These are phyloP conservation scores for Moesziomyces globuligerus DNA, from an alignment of 1,284 basidiomycete genomes.

Conservation along the genomic window DNA sequence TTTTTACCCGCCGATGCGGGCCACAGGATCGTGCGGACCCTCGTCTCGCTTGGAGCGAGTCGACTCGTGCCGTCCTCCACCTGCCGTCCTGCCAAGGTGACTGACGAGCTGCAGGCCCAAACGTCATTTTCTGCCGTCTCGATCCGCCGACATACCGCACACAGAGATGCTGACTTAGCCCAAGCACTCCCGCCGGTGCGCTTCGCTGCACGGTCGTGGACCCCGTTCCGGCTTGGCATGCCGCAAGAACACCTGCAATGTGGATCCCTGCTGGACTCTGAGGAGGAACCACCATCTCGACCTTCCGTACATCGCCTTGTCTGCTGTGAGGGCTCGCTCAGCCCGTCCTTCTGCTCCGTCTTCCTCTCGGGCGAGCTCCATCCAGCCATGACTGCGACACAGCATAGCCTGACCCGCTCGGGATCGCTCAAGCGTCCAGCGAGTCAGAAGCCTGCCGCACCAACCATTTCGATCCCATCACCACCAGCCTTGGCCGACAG, in stretches of 20 bases:
- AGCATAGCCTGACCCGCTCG: conserved; percentile 10
- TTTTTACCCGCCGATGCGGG: conserved; percentile 8
- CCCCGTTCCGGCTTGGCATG: neutral
- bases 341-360: neutral
- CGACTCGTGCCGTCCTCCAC: too few species aligned
- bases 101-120: neutral
- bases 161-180: neutral
- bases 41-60: conserved; percentile 12
- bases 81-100: too few species aligned
- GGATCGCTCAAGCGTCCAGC: conserved; percentile 11
- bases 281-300: neutral
- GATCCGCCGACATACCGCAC: conserved; percentile 4
- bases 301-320: neutral
- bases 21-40: neutral
- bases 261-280: too few species aligned
- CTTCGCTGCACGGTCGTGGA: neutral
- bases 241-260: too few species aligned
- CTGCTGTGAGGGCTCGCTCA: neutral
- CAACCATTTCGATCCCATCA: conserved; percentile 19
- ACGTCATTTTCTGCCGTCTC: conserved; percentile 26
- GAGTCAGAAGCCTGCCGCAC: conserved; percentile 11
- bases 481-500: conserved; percentile 13
- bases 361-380: neutral
- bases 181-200: neutral
- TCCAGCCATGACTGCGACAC: conserved; percentile 3